A percentile compares a stretch with the other conserved stretches of the same genome.
phyloP scores from a whole-genome alignment of 345 rosid genomes.

The Mangifera indica region DNA sequence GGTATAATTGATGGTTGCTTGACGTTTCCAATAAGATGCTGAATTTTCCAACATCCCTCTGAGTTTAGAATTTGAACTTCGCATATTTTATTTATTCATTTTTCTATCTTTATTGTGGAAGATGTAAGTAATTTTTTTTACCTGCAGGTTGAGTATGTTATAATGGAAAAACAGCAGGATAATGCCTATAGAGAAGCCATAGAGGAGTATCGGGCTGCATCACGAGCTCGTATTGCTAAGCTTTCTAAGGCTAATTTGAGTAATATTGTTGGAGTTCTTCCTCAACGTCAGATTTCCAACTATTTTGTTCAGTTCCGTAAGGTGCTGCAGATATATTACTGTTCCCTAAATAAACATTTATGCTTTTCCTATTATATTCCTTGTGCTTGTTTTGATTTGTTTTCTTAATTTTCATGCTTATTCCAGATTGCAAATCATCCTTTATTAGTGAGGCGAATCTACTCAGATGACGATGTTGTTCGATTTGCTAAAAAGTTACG shows the following conservation, averaged over 20 bases:
- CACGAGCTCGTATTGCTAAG: conserved; percentile 67
- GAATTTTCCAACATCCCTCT: conserved; percentile 7
- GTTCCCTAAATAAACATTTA: not conserved
- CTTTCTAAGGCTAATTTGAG: conserved; percentile 45
- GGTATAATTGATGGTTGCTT: conserved; percentile 41
- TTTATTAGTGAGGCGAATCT: conserved; percentile 80
- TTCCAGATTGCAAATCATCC: conserved; percentile 97
- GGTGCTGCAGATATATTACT: conserved; percentile 36
- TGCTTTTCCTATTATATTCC: not conserved
- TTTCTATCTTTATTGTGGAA: conserved; percentile 1
- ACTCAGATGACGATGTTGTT: conserved; percentile 70
- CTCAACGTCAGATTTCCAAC: conserved; percentile 85
- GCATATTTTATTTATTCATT: not conserved
- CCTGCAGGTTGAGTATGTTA: conserved; percentile 80
- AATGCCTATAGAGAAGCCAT: conserved; percentile 83
- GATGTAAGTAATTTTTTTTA: conserved; percentile 18
- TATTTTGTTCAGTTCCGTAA: conserved; percentile 92
- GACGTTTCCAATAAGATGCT: conserved; percentile 1
- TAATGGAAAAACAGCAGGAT: conserved; percentile 76
- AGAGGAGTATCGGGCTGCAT: conserved; percentile 80
- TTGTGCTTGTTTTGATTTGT: conserved; percentile 17
- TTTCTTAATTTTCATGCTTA: conserved; percentile 14
- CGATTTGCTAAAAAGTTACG: conserved; percentile 71
- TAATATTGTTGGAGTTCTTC: conserved; percentile 54
- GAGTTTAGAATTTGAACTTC: not conserved